These are phyloP conservation scores for Westerdykella aurantiaca DNA, from an alignment of 2,329 filamentous ascomycete species.

Conservation along the genomic window DNA sequence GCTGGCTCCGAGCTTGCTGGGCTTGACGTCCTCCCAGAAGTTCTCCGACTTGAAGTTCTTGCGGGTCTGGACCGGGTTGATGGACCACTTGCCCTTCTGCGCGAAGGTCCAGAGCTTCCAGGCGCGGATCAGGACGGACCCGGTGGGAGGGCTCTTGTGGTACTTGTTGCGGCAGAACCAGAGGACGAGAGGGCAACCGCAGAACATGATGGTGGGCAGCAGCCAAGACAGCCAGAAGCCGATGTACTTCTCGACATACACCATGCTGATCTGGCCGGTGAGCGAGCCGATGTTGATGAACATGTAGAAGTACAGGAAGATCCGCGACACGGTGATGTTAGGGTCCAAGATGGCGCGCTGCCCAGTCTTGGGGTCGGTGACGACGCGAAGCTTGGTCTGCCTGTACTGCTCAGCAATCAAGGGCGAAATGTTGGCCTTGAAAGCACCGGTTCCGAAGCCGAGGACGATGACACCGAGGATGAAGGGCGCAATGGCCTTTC, in stretches of 20 bases:
- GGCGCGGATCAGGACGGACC: conserved; percentile 65
- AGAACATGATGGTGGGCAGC: conserved; percentile 61
- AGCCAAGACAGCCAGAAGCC: conserved; percentile 70
- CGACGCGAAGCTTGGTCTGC: conserved; percentile 53
- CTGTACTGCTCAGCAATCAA: conserved; percentile 66
- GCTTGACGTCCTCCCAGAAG: conserved; percentile 65
- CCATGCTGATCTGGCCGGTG: conserved; percentile 59
- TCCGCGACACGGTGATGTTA: conserved; percentile 60
- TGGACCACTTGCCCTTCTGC: conserved; percentile 58
- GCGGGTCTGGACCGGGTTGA: conserved; percentile 56
- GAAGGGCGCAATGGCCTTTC: conserved; percentile 47
- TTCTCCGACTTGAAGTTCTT: conserved; percentile 52
- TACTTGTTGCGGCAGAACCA: conserved; percentile 57
- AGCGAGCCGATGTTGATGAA: conserved; percentile 51
- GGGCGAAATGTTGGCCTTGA: conserved; percentile 50
- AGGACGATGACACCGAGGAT: conserved; percentile 47
- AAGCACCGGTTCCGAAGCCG: conserved; percentile 44
- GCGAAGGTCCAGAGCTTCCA: conserved; percentile 55
- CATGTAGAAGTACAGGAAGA: conserved; percentile 44
- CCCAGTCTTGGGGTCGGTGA: conserved; percentile 49
- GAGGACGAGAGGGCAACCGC: conserved; percentile 57
- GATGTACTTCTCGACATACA: conserved; percentile 69
- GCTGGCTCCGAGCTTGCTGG: conserved; percentile 52
- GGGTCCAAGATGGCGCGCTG: conserved; percentile 67
- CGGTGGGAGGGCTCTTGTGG: conserved; percentile 59